Percentiles rank a stretch among this genome's conserved stretches.
Evolutionary conservation across 345 rosid genomes (phyloP).

Genomic region (Populus pruinosa): DNA sequence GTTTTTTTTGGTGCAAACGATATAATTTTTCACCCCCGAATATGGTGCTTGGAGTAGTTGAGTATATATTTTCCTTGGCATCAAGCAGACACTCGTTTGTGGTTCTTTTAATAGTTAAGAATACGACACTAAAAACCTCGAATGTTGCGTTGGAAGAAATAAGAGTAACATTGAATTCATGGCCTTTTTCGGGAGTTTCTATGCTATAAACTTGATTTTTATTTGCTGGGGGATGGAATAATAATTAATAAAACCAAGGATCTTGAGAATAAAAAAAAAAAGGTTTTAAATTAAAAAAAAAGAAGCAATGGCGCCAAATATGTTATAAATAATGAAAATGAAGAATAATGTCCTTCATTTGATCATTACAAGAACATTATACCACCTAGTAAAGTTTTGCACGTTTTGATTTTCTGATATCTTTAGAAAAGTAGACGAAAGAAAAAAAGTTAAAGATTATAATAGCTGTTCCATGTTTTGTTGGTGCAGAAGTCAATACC

Average conservation of each 20-base stretch:
- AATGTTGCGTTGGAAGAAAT: not conserved
- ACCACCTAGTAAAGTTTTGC: not conserved
- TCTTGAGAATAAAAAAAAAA: not conserved
- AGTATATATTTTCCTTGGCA: not conserved
- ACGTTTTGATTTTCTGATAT: not conserved
- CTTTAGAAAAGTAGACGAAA: not conserved
- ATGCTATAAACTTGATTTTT: not conserved
- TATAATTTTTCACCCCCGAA: not conserved
- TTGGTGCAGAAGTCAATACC: conserved; percentile 40
- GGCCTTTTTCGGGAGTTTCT: not conserved
- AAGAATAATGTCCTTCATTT: not conserved
- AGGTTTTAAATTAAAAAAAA: not conserved
- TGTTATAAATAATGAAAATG: not conserved
- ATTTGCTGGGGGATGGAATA: not conserved
- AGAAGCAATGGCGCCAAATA: not conserved
- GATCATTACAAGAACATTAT: too few species aligned
- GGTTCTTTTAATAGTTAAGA: not conserved
- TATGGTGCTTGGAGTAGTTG: not conserved
- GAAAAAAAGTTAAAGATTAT: not conserved
- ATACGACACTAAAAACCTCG: not conserved
- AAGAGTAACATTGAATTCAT: not conserved
- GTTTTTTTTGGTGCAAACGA: not conserved
- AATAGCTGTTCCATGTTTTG: not conserved
- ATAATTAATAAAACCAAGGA: not conserved
- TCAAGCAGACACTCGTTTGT: too few species aligned